These are phyloP conservation scores for Flaveria linearis DNA, from an alignment of 129 eudicot genomes.

Conservation along the genomic window DNA sequence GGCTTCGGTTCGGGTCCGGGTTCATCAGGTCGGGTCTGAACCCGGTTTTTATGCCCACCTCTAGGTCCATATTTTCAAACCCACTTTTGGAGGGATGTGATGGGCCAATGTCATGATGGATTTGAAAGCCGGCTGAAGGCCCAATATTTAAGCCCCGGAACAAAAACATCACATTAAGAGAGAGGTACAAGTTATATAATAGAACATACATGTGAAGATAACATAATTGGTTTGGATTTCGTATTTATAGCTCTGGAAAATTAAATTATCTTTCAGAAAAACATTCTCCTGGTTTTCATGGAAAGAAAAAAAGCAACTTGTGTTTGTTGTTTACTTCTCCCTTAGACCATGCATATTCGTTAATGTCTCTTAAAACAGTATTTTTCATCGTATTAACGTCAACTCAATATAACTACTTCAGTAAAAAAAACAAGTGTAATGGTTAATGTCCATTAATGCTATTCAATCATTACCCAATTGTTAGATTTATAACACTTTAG, in stretches of 20 bases:
- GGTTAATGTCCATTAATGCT: too few species aligned
- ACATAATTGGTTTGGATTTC: neutral
- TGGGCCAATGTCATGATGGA: constrained; percentile 37
- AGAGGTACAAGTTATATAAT: neutral
- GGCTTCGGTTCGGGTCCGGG: too few species aligned
- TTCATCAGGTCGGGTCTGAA: constrained; percentile 1
- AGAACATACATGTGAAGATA: neutral
- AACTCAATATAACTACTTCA: too few species aligned
- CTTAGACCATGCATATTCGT: too few species aligned
- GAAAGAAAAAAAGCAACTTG: constrained; percentile 31
- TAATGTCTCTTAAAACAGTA: too few species aligned
- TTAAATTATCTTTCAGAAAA: constrained; percentile 14
- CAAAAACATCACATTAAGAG: neutral
- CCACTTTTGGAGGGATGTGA: constrained; percentile 31
- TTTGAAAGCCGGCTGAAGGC: constrained; percentile 29
- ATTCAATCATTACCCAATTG: too few species aligned
- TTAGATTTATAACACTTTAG: too few species aligned
- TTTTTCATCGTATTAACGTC: too few species aligned
- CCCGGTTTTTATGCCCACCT: neutral
- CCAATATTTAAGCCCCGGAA: neutral
- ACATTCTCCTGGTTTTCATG: constrained; percentile 52
- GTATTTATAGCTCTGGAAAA: constrained; percentile 19
- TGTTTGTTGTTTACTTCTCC: constrained; percentile 30
- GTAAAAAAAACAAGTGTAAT: too few species aligned
- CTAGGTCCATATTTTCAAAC: neutral